These are phyloP conservation scores for Galerina sulciceps DNA, from an alignment of 768 basidiomycete genomes.

Conservation along the genomic window DNA sequence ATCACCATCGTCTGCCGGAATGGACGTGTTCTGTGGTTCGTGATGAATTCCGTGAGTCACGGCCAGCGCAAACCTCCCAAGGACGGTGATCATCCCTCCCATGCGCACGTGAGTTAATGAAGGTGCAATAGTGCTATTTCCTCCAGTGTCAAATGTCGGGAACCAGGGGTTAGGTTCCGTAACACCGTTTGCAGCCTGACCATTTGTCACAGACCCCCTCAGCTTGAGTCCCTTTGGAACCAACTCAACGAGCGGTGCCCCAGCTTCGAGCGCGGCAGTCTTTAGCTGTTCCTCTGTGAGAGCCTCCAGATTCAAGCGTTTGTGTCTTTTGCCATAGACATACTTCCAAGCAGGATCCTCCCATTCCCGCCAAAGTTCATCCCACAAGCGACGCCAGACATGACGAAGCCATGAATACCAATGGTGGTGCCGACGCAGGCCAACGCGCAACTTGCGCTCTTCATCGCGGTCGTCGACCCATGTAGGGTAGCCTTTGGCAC, in stretches of 20 bases:
- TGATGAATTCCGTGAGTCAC: slow-evolving; percentile 16
- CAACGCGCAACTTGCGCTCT: slow-evolving; percentile 8
- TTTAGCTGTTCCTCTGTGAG: slow-evolving; percentile 59
- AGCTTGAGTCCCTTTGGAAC: slow-evolving; percentile 43
- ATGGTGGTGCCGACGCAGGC: slow-evolving; percentile 3
- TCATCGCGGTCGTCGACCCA: slow-evolving; percentile 52
- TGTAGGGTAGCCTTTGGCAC: slow-evolving; percentile 46
- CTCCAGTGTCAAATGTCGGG: background rate
- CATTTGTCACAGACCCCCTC: background rate
- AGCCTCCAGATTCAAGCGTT: slow-evolving; percentile 67
- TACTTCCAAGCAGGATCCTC: slow-evolving; percentile 27
- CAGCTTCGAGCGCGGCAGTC: slow-evolving; percentile 69
- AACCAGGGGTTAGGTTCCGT: slow-evolving; percentile 1
- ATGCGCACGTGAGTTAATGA: slow-evolving; percentile 61
- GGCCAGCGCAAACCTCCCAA: slow-evolving; percentile 55
- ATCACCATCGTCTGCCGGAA: slow-evolving; percentile 1
- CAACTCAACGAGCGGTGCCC: slow-evolving; percentile 58
- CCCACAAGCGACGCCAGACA: slow-evolving; percentile 14
- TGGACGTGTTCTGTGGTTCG: background rate
- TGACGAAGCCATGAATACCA: slow-evolving; percentile 20
- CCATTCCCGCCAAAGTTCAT: slow-evolving; percentile 19
- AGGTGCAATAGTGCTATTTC: background rate
- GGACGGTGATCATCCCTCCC: slow-evolving; percentile 58
- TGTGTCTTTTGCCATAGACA: slow-evolving; percentile 44
- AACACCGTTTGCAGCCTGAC: background rate